Evolutionary conservation across 2,329 filamentous ascomycete species (phyloP), one percentile per base, ranked within the genome.

Genomic region (Diaporthe humulicola): DNA sequence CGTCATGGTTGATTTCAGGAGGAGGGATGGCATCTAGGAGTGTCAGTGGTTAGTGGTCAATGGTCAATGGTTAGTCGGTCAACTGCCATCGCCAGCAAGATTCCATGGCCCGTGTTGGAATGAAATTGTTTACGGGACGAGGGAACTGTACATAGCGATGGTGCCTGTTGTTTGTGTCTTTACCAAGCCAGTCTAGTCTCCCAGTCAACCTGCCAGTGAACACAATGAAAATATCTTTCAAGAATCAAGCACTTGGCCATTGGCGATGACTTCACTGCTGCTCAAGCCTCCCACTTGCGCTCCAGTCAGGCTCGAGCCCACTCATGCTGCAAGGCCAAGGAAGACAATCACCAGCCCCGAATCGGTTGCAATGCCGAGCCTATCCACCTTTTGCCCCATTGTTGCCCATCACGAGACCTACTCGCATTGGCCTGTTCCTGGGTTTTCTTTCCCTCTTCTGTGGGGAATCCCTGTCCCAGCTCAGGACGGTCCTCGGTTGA

Each of bases 1-100:
- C 0, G 91, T 92, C 0, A 87, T 93, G 84, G 85, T 95, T 73
- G 90, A 94, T 84, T 93, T 93, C 79, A 81, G 85, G 79, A 84
- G 76, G 77, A 79, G 81, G 69, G 77, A 76, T 4, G 67, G 25
- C 15, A 45, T 48, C 48, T 75, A 38, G 58, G 22, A 22, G n/a
- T 5, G 28, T 40, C 30, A 28, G 36, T 9, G 10, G 10, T n/a
- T n/a, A n/a, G n/a, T n/a, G n/a, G n/a, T n/a, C n/a, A n/a, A n/a
- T n/a, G n/a, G n/a, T n/a, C n/a, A n/a, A n/a, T n/a, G n/a, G 17
- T 42, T 5, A 3, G 14, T 3, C 19, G 9, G 19, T 57, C 17
- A 33, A 9, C 15, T n/a, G 40, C 12, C 19, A 30, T 52, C 61
- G n/a, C 30, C 30, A 33, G 33, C 28, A 28, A 52, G 30, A 52